Base-by-base conservation (phyloP, 2,329 filamentous ascomycete species). In the Fusarium sp. region DNA sequence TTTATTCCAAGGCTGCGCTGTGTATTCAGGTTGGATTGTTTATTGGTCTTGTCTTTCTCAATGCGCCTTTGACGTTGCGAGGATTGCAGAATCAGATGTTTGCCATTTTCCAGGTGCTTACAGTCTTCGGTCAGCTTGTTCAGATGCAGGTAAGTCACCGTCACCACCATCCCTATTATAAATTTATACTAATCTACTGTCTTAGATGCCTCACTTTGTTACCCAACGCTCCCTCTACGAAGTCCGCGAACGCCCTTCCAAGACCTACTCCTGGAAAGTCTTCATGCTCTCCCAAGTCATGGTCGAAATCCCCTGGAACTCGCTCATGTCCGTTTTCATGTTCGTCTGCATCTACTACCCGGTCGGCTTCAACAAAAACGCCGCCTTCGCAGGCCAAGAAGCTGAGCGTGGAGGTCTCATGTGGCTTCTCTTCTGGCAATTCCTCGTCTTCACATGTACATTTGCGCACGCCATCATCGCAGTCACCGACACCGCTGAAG, bases 21-120 rank as follows among this genome's bases (percentile, higher is more conserved):
- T 93, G 90, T 76, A 81, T 87, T 27, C 80, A 89, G 20, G 81
- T 87, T 22, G 81, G 90, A 4, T 85, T 97, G 9, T 97, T 95
- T 79, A 92, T 96, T 73, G 93, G 93, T 30, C 93, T 95, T 75
- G 91, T 91, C 50, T 94, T 96, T 81, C 92, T 88, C 84, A 86
- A 89, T 52, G 89, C 92, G 1, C 88, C 89, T 15, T 89, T 90
- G 78, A 89, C 88, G 2, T 87, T 91, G 20, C 91, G 94, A 76
- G 94, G 93, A 43, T 83, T 97, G n/a, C 92, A 95, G 80, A 95
- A 96, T 81, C 92, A 95, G 74, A 90, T 95, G 85, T 97, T 97
- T 78, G 87, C 89, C 77, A 91, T 96, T 68, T 97, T 97, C 86
- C 92, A 95, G 85, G 83, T 95, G 52, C 83, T 92, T 62, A 95